These are phyloP conservation scores for Heliosperma pusillum DNA, from an alignment of 148 eudicot species.

Conservation along the genomic window DNA sequence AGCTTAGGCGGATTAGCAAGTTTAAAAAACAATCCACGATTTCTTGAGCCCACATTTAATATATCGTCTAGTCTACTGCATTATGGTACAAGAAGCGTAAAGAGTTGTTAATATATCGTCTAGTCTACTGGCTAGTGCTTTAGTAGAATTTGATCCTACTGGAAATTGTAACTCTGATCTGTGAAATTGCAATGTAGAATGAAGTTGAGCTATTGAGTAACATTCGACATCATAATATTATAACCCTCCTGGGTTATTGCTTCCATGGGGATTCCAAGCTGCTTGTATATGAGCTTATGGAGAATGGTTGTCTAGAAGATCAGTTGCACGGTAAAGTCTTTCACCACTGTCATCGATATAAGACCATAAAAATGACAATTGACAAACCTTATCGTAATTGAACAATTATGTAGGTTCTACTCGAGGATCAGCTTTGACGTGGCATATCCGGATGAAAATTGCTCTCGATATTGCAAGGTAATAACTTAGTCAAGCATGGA, in stretches of 20 bases:
- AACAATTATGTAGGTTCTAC: conserved; percentile 43
- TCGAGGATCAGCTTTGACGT: conserved; percentile 59
- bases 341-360: neutral
- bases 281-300: conserved; percentile 61
- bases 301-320: conserved; percentile 56
- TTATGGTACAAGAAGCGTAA: too few relatives aligned
- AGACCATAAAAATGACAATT: neutral
- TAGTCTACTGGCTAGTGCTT: too few relatives aligned
- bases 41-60: too few relatives aligned
- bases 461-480: conserved; percentile 67
- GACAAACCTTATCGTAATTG: neutral
- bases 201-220: conserved; percentile 52
- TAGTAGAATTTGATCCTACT: neutral
- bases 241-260: conserved; percentile 56
- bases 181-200: conserved; percentile 37
- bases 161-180: neutral
- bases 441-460: conserved; percentile 59
- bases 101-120: too few relatives aligned
- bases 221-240: conserved; percentile 62
- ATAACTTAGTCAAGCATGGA: conserved; percentile 20
- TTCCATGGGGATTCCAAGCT: conserved; percentile 48
- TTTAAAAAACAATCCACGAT: too few relatives aligned
- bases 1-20: too few relatives aligned
- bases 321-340: conserved; percentile 53
- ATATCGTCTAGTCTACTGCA: too few relatives aligned